Evolutionary conservation across 2,329 filamentous ascomycete species (phyloP).

Genomic region (Diplodia intermedia): DNA sequence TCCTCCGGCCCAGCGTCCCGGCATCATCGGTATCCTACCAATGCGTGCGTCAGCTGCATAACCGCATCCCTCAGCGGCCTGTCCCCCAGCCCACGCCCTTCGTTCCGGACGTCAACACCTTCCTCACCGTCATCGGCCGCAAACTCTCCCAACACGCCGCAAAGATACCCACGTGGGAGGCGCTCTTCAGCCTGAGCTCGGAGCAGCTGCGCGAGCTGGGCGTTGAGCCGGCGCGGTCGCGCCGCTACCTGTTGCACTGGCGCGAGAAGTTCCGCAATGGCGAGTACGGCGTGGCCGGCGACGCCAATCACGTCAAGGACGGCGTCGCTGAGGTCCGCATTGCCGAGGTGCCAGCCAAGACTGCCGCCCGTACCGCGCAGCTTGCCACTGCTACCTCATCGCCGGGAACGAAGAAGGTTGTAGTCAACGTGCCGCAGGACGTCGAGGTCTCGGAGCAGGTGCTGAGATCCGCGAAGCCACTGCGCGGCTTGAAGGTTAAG

Average conservation of each 20-base stretch:
- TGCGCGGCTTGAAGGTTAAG: slow-evolving; percentile 68
- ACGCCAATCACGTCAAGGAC: slow-evolving; percentile 74
- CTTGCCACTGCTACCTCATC: slow-evolving; percentile 59
- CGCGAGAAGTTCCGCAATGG: slow-evolving; percentile 82
- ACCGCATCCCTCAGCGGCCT: slow-evolving; percentile 50
- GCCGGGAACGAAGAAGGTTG: slow-evolving; percentile 62
- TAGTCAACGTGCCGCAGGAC: slow-evolving; percentile 65
- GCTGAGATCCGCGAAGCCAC: slow-evolving; percentile 16
- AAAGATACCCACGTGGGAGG: slow-evolving; percentile 91
- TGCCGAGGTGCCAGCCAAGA: slow-evolving; percentile 58
- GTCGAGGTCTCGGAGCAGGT: slow-evolving; percentile 40
- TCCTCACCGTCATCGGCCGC: slow-evolving; percentile 90
- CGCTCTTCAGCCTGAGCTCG: slow-evolving; percentile 82
- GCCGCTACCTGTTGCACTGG: slow-evolving; percentile 87
- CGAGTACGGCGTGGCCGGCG: slow-evolving; percentile 80
- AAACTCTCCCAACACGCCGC: slow-evolving; percentile 79
- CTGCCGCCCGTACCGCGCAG: neutral
- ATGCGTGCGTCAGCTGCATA: slow-evolving; percentile 48
- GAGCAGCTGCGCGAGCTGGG: slow-evolving; percentile 81
- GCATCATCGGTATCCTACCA: slow-evolving; percentile 9
- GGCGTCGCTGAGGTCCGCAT: slow-evolving; percentile 65
- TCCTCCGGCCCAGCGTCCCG: slow-evolving; percentile 22
- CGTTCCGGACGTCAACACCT: slow-evolving; percentile 82
- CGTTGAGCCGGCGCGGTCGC: slow-evolving; percentile 81
- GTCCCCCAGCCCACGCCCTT: slow-evolving; percentile 80